phyloP scores from a whole-genome alignment of 2,329 filamentous ascomycete genomes.

The Ceratocystis papillata region DNA sequence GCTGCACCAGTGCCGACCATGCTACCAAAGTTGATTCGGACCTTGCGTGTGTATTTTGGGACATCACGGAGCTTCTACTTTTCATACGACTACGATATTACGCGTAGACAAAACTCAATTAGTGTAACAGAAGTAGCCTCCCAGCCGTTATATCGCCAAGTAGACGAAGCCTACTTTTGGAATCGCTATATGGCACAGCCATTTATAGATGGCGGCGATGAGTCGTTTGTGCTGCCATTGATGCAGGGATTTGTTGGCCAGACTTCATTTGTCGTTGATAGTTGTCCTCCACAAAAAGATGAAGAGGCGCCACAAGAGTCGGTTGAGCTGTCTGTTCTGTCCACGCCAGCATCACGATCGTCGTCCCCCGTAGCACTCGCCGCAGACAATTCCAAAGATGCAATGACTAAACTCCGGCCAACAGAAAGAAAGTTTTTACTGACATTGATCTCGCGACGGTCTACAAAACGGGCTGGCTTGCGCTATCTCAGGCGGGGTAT shows the following conservation, averaged over 20 bases:
- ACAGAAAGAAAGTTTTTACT: slow-evolving; percentile 55
- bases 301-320: slow-evolving; percentile 36
- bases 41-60: slow-evolving; percentile 73
- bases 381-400: background rate
- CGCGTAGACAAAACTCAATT: slow-evolving; percentile 46
- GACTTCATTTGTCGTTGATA: slow-evolving; percentile 63
- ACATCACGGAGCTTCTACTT: slow-evolving; percentile 82
- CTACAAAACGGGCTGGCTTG: slow-evolving; percentile 72
- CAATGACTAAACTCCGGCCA: slow-evolving; percentile 28
- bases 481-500: slow-evolving; percentile 83
- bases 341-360: slow-evolving; percentile 25
- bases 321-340: slow-evolving; percentile 37
- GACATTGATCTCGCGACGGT: slow-evolving; percentile 86
- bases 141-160: slow-evolving; percentile 57
- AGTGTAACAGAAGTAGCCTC: slow-evolving; percentile 33
- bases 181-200: slow-evolving; percentile 64
- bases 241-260: slow-evolving; percentile 95
- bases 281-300: slow-evolving; percentile 46
- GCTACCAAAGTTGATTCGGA: slow-evolving; percentile 73
- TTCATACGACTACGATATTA: slow-evolving; percentile 89
- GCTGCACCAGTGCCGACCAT: slow-evolving; percentile 38
- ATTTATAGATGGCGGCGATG: slow-evolving; percentile 63
- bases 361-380: slow-evolving; percentile 13
- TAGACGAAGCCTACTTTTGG: slow-evolving; percentile 81
- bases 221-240: slow-evolving; percentile 63